Evolutionary conservation across 2,329 filamentous ascomycete species (phyloP), one percentile per base, ranked within the genome.

Genomic region (Zasmidium angulare): DNA sequence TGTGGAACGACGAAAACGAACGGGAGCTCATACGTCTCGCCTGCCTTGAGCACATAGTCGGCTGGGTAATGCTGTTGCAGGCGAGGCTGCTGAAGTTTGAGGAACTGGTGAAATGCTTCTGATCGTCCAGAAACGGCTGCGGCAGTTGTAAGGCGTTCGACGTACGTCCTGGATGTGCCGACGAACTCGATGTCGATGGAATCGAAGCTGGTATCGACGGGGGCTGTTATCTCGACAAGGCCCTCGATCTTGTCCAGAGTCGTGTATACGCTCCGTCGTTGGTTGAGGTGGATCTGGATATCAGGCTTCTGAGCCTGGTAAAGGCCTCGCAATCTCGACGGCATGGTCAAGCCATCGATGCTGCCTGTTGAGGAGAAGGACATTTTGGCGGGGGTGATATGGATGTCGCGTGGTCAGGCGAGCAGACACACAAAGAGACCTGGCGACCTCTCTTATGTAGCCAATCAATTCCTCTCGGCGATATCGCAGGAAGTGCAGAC

Each of bases 1-100:
- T 82, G 77, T 0, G 86, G 86, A 1, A 89, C 78, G 56, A 85
- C 84, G 67, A 89, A 89, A 23, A 80, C 81, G 69, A 89, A 89
- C 1, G 84, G 83, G 59, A 88, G 85, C 9, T 72, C 78, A 71
- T 88, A 88, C 11, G 75, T 78, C 61, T 76, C 77, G 12, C 81
- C 82, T n/a, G 81, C 79, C 66, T 81, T 77, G 2, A 86, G 74
- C 3, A 86, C 75, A 23, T 81, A 77, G 40, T 84, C 79, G 31
- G 78, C 76, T 0, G 86, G 86, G 58, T 86, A 82, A n/a, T 75
- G 71, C 17, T 75, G 69, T 2, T 81, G 71, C 46, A 81, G 71
- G 36, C 86, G 81, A 2, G 86, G 86, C 69, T 88, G 86, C 58
- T 78, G 78, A 24, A 89, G 78, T 60, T 82, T 84, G 36, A 89